A percentile compares a stretch with the other conserved stretches of the same genome.
These are phyloP conservation scores for Syzygium aromaticum DNA, from an alignment of 345 rosid genomes.

Conservation along the genomic window DNA sequence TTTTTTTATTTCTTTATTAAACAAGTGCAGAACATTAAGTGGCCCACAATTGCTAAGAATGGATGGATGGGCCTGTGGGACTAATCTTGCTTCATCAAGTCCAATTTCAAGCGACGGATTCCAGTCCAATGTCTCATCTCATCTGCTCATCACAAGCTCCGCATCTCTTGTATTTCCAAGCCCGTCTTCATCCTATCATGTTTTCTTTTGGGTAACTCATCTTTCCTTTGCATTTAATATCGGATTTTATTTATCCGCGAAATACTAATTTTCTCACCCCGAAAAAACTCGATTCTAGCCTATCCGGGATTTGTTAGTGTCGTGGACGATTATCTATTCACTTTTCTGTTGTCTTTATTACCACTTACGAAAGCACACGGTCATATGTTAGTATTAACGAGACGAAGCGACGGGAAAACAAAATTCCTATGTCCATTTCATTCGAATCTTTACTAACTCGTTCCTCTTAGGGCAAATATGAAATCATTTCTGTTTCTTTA, in stretches of 20 bases:
- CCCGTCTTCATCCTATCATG: background rate
- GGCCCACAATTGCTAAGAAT: background rate
- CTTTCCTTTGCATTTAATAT: background rate
- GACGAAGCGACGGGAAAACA: background rate
- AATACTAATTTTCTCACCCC: background rate
- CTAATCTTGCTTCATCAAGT: background rate
- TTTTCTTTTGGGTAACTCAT: background rate
- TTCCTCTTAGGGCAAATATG: no score
- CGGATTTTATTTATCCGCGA: background rate
- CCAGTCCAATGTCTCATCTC: background rate
- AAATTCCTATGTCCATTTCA: background rate
- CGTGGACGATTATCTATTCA: background rate
- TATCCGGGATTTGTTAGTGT: background rate
- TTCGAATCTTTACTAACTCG: background rate
- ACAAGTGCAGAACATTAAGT: background rate
- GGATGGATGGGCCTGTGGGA: background rate
- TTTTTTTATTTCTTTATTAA: background rate
- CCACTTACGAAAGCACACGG: background rate
- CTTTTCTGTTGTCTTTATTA: background rate
- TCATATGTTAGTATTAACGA: background rate
- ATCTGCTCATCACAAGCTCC: background rate
- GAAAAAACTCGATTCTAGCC: background rate
- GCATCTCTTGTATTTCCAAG: background rate
- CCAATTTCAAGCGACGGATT: background rate
- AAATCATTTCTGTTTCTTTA: no score